Percentiles rank a stretch among this genome's conserved stretches.
Evolutionary conservation across 129 eudicot species (phyloP).

Genomic region (Apium graveolens): DNA sequence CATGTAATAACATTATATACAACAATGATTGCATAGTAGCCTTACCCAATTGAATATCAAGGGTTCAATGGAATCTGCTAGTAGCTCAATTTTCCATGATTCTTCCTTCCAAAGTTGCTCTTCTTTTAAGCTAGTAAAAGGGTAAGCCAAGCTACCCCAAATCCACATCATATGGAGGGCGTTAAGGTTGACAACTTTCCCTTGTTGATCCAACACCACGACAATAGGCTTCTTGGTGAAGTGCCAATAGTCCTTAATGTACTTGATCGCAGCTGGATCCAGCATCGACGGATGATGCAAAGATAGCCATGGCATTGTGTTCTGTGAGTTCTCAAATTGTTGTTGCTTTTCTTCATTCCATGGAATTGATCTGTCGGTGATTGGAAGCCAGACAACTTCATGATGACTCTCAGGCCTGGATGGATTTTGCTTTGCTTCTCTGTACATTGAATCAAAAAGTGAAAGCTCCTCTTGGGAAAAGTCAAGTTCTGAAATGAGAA

Average conservation of each 20-base stretch:
- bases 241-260: conserved; percentile 64
- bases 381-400: conserved; percentile 82
- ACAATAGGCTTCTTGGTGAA: conserved; percentile 67
- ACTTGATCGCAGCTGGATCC: conserved; percentile 59
- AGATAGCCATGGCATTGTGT: conserved; percentile 78
- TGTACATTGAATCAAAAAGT: conserved; percentile 52
- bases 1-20: neutral
- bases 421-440: conserved; percentile 42
- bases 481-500: conserved; percentile 80
- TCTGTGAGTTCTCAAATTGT: conserved; percentile 36
- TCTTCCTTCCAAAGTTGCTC: conserved; percentile 63
- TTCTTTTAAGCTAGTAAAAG: conserved; percentile 58
- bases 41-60: conserved; percentile 54
- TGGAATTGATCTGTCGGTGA: conserved; percentile 34
- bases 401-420: conserved; percentile 46
- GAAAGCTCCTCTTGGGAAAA: conserved; percentile 59
- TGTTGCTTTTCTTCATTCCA: conserved; percentile 30
- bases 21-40: neutral
- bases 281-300: conserved; percentile 63
- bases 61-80: conserved; percentile 74
- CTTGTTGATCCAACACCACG: conserved; percentile 81
- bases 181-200: conserved; percentile 52
- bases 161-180: conserved; percentile 90
- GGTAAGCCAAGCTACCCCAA: conserved; percentile 81
- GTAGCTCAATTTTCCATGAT: conserved; percentile 64